These are phyloP conservation scores for Acanthamoeba sp. DNA, from an alignment of 208 protist species.

Conservation along the genomic window DNA sequence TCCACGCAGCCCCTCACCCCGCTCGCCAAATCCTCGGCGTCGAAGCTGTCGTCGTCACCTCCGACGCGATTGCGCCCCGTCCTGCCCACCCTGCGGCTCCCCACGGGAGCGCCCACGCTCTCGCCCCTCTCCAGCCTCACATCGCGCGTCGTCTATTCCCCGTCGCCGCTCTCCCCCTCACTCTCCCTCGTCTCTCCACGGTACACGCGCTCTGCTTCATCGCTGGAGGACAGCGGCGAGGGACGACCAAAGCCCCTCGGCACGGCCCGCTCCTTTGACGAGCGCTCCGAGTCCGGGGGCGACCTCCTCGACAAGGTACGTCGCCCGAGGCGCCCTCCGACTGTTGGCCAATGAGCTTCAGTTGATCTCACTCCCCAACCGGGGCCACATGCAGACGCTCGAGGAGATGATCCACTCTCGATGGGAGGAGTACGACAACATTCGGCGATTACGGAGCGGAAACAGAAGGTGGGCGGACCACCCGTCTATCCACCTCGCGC, in stretches of 20 bases:
- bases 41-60: neutral
- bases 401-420: conserved; percentile 38
- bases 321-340: too few relatives aligned
- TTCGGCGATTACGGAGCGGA: neutral
- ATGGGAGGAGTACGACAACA: conserved; percentile 24
- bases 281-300: neutral
- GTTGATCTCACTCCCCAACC: too few relatives aligned
- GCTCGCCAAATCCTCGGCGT: too few relatives aligned
- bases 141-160: neutral
- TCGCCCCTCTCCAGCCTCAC: neutral
- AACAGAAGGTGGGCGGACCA: neutral
- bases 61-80: neutral
- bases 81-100: neutral
- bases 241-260: neutral
- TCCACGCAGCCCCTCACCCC: too few relatives aligned
- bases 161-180: neutral
- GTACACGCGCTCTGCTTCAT: neutral
- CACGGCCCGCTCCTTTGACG: neutral
- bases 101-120: neutral
- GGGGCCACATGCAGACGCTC: neutral
- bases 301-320: neutral
- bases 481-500: neutral
- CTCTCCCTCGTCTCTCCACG: neutral
- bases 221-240: neutral
- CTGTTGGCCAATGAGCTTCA: too few relatives aligned